Base-by-base conservation (phyloP, 306 rosid genomes). In the Lathyrus sativus region DNA sequence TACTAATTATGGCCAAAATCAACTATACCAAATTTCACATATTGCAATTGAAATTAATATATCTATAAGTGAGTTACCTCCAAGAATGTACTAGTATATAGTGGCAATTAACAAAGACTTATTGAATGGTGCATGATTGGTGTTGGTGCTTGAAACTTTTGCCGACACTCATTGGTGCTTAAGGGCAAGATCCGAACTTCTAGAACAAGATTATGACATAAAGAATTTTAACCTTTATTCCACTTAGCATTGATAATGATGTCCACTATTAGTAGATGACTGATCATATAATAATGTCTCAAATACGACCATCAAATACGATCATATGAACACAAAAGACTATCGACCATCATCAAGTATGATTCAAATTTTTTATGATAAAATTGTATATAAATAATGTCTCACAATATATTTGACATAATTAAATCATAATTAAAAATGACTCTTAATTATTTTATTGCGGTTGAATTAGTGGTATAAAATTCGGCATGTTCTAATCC, bases 131-230 rank as follows among this genome's bases (percentile, higher is more conserved):
- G 35, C 18, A 6, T 50, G 73, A 69, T 62, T 12, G 22, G 14
- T 53, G 35, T 22, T 18, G 24, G 43, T 33, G n/a, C 73, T 53
- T 66, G 46, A 31, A 63, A 41, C 15, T 70, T 75, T 67, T 71
- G 79, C 85, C 78, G 82, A 81, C 85, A 81, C 13, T 50, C 19
- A 59, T 66, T 62, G 74, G 6, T 37, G 5, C 63, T 64, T 58
- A 59, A 76, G 76, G 82, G 85, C 79, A 78, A 70, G 87, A 81
- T 77, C 81, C 76, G 86, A 76, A 50, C 78, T 76, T 78, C 29
- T 76, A 68, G 88, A 48, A 70, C 2, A 63, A 68, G 79, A 81
- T 55, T n/a, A 50, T 42, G 77, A 76, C 71, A 71, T 42, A 78
- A 49, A 61, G 80, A 62, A 73, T 41, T 60, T 48, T 9, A 48